phyloP scores from a whole-genome alignment of 768 basidiomycete genomes.

The Tylopilus sp. region DNA sequence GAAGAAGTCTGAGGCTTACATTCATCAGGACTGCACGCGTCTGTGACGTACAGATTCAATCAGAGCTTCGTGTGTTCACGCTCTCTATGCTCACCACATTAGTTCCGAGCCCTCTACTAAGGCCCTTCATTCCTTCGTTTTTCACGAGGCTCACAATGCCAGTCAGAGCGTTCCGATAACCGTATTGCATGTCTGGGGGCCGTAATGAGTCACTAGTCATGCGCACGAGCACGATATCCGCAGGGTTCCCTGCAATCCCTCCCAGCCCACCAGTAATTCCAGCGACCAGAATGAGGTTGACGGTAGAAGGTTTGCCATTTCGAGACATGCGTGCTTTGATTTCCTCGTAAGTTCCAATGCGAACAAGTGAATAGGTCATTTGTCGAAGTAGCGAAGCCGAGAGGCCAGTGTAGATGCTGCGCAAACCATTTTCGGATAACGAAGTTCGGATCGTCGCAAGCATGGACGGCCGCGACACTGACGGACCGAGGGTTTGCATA shows the following conservation, averaged over 20 bases:
- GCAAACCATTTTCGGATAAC: constrained; percentile 62
- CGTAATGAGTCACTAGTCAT: constrained; percentile 87
- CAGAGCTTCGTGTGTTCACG: not conserved
- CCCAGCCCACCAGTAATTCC: constrained; percentile 76
- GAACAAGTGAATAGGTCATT: constrained; percentile 88
- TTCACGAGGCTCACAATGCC: constrained; percentile 65
- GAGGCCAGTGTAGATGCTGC: constrained; percentile 77
- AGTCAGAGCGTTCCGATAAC: constrained; percentile 74
- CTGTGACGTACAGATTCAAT: constrained; percentile 29
- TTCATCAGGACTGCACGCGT: constrained; percentile 72
- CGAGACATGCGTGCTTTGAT: constrained; percentile 57
- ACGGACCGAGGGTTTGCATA: constrained; percentile 69
- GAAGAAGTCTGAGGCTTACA: constrained; percentile 36
- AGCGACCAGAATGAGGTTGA: constrained; percentile 59
- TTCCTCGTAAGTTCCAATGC: constrained; percentile 79
- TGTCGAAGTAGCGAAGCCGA: constrained; percentile 82
- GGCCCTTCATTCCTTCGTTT: constrained; percentile 66
- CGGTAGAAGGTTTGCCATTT: constrained; percentile 49
- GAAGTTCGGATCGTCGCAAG: constrained; percentile 61
- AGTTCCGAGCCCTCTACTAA: constrained; percentile 71
- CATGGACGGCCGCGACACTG: constrained; percentile 59
- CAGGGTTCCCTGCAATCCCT: constrained; percentile 80
- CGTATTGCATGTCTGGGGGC: constrained; percentile 68
- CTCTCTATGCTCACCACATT: constrained; percentile 55
- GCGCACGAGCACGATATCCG: constrained; percentile 72